phyloP scores from a whole-genome alignment of 139 green algal species.

The Picochlorum sp. region DNA sequence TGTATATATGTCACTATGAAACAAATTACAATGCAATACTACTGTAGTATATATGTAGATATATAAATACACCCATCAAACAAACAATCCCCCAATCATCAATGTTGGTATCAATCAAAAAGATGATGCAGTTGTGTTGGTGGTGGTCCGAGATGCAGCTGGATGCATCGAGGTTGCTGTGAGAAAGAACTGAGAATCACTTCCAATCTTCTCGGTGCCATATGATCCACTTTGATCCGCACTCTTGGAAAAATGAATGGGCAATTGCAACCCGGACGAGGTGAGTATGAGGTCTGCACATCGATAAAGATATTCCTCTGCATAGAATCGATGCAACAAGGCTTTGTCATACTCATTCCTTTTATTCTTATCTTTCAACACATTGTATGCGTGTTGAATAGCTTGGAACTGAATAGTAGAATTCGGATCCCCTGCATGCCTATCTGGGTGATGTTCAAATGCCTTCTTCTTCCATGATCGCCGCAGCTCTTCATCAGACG shows the following conservation, averaged over 20 bases:
- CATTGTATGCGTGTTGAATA: constrained; percentile 18
- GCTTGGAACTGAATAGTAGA: constrained; percentile 7
- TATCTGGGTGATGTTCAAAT: constrained; percentile 69
- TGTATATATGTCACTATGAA: too few species aligned
- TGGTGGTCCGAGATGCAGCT: too few species aligned
- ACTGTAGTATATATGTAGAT: too few species aligned
- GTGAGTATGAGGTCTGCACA: constrained; percentile 25
- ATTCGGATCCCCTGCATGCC: constrained; percentile 14
- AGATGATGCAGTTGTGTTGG: too few species aligned
- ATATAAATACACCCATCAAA: too few species aligned
- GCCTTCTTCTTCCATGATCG: constrained; percentile 67
- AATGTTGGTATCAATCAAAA: too few species aligned
- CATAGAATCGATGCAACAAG: constrained; percentile 15
- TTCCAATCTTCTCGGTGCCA: too few species aligned
- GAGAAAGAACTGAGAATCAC: too few species aligned
- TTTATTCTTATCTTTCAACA: constrained; percentile 6
- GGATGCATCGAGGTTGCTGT: too few species aligned
- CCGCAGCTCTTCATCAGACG: constrained; percentile 60
- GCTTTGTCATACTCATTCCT: constrained; percentile 14
- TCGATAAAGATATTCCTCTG: constrained; percentile 21
- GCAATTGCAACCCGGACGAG: constrained; percentile 15
- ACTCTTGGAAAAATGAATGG: background rate
- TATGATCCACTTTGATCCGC: too few species aligned
- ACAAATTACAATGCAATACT: too few species aligned
- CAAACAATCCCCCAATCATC: too few species aligned